Base-by-base conservation (phyloP, 1,284 basidiomycete genomes). In the Boletellus deceptivus region DNA sequence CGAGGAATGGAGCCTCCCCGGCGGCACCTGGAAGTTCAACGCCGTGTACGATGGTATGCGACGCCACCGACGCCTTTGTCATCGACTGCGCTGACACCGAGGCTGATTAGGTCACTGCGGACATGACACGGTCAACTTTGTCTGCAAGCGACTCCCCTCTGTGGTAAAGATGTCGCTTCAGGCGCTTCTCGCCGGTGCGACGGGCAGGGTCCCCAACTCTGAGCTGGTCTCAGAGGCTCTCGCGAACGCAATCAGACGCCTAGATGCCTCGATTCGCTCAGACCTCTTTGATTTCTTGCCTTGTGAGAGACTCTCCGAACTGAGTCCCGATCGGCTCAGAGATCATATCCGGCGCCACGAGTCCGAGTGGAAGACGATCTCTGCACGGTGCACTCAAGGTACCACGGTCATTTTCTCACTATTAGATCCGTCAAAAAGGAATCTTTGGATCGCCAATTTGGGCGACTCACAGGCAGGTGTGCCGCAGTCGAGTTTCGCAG, bases 401-500 rank as follows among this genome's bases (percentile, higher is more conserved):
- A 73, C 76, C n/a, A 86, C 85, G 1, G 78, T 78, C 20, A 69
- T 87, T 31, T 61, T 85, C 37, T 72, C 81, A 18, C 63, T 86
- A 34, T 65, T 76, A 34, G 81, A 86, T 64, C 78, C 82, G 5
- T 55, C 60, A 10, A 72, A 67, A 45, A 71, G 68, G 45, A 75
- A 82, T 55, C 55, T 87, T 11, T 86, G 84, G 84, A 70, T 85
- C 35, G 79, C 77, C n/a, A 84, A 82, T 64, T 69, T 87, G 31
- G 84, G 84, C 14, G 79, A 86, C 63, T 82, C 81, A 58, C 75
- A 77, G 60, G 83, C 84, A 66, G 79, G 84, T 83, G 58, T 42
- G 70, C 27, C 44, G 33, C 42, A 37, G 14, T 48, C 39, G 36
- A 34, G 29, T 35, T 34, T 48, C 24, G 11, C 18, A 11, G 16